Conservation (phyloP, 768 basidiomycete species). For the Boletales sp. region DNA sequence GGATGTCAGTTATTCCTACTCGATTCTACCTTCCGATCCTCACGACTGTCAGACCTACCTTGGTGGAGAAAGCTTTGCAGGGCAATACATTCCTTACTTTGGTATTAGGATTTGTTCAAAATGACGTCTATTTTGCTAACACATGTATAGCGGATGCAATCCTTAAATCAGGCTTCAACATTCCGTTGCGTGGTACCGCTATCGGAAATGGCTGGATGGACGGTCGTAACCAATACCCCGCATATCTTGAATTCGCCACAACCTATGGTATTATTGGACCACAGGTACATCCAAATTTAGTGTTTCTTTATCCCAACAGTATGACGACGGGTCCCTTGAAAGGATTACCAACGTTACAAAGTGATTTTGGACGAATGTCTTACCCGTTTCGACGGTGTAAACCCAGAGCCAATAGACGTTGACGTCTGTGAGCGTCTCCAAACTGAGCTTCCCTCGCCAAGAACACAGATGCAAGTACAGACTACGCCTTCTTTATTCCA, state of each 20-base stretch:
- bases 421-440: conserved; percentile 60
- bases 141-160: conserved; percentile 65
- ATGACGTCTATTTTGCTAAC: conserved; percentile 3
- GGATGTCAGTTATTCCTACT: conserved; percentile 58
- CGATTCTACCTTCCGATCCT: conserved; percentile 1
- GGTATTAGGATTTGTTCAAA: conserved; percentile 42
- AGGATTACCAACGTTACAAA: conserved; percentile 65
- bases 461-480: conserved; percentile 19
- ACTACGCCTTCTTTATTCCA: not conserved
- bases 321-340: conserved; percentile 4
- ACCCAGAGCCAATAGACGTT: conserved; percentile 54
- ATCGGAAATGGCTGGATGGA: conserved; percentile 99
- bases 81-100: conserved; percentile 97
- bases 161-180: conserved; percentile 53
- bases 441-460: conserved; percentile 34
- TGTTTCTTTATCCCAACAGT: not conserved
- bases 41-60: conserved; percentile 75
- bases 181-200: conserved; percentile 73
- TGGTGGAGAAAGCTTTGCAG: conserved; percentile 94
- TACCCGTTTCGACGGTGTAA: conserved; percentile 33
- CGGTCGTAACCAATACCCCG: conserved; percentile 79
- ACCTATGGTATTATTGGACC: conserved; percentile 77
- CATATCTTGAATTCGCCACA: conserved; percentile 83
- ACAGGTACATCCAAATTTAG: conserved; percentile 41
- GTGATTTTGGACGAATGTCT: conserved; percentile 59